Conservation (phyloP, 2,329 filamentous ascomycete species). For the Penicillium verrucosum region DNA sequence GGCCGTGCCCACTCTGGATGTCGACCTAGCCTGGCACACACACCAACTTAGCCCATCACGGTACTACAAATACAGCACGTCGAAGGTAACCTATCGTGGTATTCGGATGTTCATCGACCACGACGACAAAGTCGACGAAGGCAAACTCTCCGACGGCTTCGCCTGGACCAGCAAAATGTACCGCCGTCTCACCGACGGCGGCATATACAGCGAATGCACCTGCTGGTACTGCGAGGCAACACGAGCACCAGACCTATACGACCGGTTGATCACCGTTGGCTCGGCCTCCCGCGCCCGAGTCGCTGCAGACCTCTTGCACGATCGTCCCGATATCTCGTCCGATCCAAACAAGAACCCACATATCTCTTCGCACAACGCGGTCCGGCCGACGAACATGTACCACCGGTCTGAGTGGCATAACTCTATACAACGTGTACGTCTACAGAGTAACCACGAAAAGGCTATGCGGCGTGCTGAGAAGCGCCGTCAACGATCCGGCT, state of each 20-base stretch:
- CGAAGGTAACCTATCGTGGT: slow-evolving; percentile 28
- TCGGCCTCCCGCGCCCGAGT: slow-evolving; percentile 52
- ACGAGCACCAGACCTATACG: slow-evolving; percentile 55
- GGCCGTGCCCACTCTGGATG: slow-evolving; percentile 35
- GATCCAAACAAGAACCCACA: slow-evolving; percentile 60
- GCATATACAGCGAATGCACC: slow-evolving; percentile 53
- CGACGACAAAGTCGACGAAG: slow-evolving; percentile 77
- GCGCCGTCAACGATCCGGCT: slow-evolving; percentile 31
- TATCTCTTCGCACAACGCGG: slow-evolving; percentile 70
- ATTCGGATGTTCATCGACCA: slow-evolving; percentile 66
- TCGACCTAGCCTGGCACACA: slow-evolving; percentile 38
- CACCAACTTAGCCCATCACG: slow-evolving; percentile 27
- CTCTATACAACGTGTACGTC: slow-evolving; percentile 32
- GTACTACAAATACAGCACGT: slow-evolving; percentile 48
- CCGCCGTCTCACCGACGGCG: slow-evolving; percentile 58
- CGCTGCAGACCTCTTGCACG: slow-evolving; percentile 48
- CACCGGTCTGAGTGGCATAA: slow-evolving; percentile 15
- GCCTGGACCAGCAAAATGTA: slow-evolving; percentile 71
- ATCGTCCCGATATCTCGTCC: slow-evolving; percentile 43
- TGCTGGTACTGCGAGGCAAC: slow-evolving; percentile 66
- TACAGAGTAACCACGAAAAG: slow-evolving; percentile 52
- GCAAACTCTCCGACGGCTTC: slow-evolving; percentile 61
- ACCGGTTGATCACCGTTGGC: slow-evolving; percentile 39
- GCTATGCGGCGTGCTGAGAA: slow-evolving; percentile 34
- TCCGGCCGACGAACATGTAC: slow-evolving; percentile 36